Conservation (phyloP, 495 filamentous ascomycete species). For the Neurospora sp. region DNA sequence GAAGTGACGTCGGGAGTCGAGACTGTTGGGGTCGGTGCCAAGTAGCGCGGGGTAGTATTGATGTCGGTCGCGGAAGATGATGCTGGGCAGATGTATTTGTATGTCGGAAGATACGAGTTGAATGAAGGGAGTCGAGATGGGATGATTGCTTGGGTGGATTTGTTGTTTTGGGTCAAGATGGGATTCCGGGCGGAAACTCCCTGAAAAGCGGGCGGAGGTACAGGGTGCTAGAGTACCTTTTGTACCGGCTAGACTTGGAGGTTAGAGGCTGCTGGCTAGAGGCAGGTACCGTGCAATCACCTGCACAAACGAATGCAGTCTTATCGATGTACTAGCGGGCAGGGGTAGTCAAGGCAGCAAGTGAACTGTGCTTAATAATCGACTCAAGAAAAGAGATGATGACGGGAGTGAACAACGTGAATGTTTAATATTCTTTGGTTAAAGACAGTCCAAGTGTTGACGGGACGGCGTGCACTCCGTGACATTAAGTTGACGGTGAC, state of each 20-base stretch:
- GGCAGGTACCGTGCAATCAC: not conserved
- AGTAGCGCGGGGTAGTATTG: not conserved
- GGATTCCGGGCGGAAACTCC: not conserved
- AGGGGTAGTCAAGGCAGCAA: not conserved
- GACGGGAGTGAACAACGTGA: too few species aligned
- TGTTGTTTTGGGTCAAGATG: not conserved
- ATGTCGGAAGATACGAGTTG: not conserved
- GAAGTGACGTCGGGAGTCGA: conserved; percentile 2
- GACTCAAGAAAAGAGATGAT: not conserved
- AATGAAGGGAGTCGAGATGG: not conserved
- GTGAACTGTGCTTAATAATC: too few species aligned
- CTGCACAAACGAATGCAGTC: not conserved
- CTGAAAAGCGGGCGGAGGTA: not conserved
- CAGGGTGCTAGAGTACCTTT: not conserved
- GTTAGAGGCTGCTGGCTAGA: not conserved
- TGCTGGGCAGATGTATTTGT: not conserved
- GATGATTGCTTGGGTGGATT: not conserved
- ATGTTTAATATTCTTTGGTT: not conserved
- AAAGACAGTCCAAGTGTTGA: not conserved
- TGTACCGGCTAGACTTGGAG: not conserved
- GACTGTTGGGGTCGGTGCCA: not conserved
- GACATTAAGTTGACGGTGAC: not conserved
- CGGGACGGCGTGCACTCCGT: not conserved
- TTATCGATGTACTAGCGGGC: not conserved
- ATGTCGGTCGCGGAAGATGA: not conserved